A percentile compares a stretch with the other conserved stretches of the same genome.
Evolutionary conservation across 2,329 filamentous ascomycete species (phyloP).

Genomic region (Neonectria hederae): DNA sequence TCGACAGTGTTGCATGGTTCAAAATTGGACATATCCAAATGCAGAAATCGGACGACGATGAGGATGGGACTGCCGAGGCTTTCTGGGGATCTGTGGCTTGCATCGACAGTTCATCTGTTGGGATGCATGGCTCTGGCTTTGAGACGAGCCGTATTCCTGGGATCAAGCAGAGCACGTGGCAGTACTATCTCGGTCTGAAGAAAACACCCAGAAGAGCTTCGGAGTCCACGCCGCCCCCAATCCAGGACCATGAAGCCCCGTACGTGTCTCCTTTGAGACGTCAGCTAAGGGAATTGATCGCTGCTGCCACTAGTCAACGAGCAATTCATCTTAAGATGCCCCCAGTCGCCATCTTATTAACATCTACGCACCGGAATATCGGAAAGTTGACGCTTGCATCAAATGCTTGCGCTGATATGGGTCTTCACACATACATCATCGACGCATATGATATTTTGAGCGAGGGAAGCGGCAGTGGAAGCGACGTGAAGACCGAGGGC

Average conservation of each 20-base stretch:
- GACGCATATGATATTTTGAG: conserved; percentile 94
- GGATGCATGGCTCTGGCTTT: conserved; percentile 91
- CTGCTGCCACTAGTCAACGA: conserved; percentile 86
- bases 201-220: conserved; percentile 63
- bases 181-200: conserved; percentile 86
- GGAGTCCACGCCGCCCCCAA: conserved; percentile 51
- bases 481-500: conserved; percentile 93
- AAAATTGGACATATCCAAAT: conserved; percentile 79
- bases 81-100: conserved; percentile 87
- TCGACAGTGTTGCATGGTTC: conserved; percentile 87
- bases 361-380: conserved; percentile 91
- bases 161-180: conserved; percentile 81
- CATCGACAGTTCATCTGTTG: conserved; percentile 86
- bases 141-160: conserved; percentile 84
- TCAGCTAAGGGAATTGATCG: conserved; percentile 83
- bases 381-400: conserved; percentile 85
- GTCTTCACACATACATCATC: conserved; percentile 87
- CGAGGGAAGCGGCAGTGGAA: conserved; percentile 82
- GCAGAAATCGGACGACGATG: conserved; percentile 62
- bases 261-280: conserved; percentile 71
- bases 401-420: conserved; percentile 85
- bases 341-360: conserved; percentile 85
- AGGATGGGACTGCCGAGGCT: conserved; percentile 71
- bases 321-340: conserved; percentile 89
- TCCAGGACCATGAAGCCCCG: conserved; percentile 57